Base-by-base conservation (phyloP, 768 basidiomycete genomes). In the Lactarius evosmus region DNA sequence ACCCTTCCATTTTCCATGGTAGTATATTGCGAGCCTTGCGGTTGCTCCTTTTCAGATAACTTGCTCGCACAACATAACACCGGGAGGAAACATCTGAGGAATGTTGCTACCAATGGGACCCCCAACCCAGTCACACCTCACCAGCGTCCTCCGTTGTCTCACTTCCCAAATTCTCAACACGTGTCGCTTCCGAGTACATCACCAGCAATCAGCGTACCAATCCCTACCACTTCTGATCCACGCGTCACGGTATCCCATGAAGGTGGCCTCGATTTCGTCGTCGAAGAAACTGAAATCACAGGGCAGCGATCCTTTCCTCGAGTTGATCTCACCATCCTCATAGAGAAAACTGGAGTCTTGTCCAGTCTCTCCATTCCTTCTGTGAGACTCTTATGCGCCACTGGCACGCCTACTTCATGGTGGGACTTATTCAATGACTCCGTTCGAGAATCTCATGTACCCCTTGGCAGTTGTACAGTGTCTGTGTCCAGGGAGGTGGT, bases 11-110 rank as follows among this genome's bases (percentile, higher is more conserved):
- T 58, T n/a, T 9, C 33, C 63, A 60, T 49, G 53, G 44, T 56
- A 40, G 29, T 34, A 19, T 56, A 56, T 32, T 65, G 64, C n/a
- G 6, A 68, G 12, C 30, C 51, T 1, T 74, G 73, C 63, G 19
- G 62, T 7, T 60, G 64, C 7, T 17, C 33, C 2, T 44, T 61
- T 41, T 40, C 59, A 8, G 12, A 25, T 17, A 2, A 22, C 5
- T 30, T 19, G 16, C 19, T 56, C 38, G 2, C 7, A 7, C 55
- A 52, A 53, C 64, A 65, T 22, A 5, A 36, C 7, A 65, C 4
- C 1, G 49, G 59, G 49, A 61, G 0, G 38, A 29, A 14, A 2
- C 64, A 65, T 29, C 59, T 65, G 22, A 30, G 7, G n/a, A 60
- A 61, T 30, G 55, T 41, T 7, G 27, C 55, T 29, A 2, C 54